Percentiles rank a stretch among this genome's conserved stretches.
These are phyloP conservation scores for Wickerhamiella siamensis DNA, from an alignment of 805 yeast genomes.

Conservation along the genomic window DNA sequence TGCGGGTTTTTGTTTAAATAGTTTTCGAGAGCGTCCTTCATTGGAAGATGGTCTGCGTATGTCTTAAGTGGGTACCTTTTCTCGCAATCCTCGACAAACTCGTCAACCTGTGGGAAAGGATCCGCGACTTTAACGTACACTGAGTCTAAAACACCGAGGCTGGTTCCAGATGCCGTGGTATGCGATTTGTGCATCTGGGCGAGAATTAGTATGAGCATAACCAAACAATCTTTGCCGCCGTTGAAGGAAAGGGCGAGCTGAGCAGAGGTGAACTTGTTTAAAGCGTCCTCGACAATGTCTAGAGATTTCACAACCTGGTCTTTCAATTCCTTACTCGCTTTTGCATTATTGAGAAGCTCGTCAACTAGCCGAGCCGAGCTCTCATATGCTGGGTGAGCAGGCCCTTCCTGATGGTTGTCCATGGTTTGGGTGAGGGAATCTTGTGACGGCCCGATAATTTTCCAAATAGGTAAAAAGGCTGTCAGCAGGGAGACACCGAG, in stretches of 20 bases:
- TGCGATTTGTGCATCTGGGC: conserved; percentile 31
- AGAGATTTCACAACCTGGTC: conserved; percentile 18
- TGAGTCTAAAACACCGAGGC: conserved; percentile 23
- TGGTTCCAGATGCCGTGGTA: neutral
- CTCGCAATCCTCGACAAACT: conserved; percentile 46
- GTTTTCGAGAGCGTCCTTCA: conserved; percentile 56
- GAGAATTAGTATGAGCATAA: conserved; percentile 61
- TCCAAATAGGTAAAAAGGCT: too few species aligned
- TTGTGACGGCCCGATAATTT: too few species aligned
- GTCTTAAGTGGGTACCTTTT: conserved; percentile 39
- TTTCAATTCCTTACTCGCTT: conserved; percentile 3
- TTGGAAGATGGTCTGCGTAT: conserved; percentile 26
- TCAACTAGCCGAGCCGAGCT: neutral
- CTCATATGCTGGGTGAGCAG: neutral
- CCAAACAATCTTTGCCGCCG: conserved; percentile 95
- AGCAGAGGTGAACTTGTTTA: conserved; percentile 10
- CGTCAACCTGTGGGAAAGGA: conserved; percentile 56
- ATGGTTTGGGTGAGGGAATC: too few species aligned
- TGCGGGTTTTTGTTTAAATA: conserved; percentile 41
- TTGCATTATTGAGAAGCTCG: neutral
- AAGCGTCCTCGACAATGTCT: conserved; percentile 20
- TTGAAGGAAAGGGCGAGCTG: conserved; percentile 63
- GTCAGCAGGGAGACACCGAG: too few species aligned
- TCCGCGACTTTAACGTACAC: conserved; percentile 65
- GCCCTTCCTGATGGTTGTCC: too few species aligned